These are phyloP conservation scores for Cladosporium colombiae DNA, from an alignment of 2,329 filamentous ascomycete species.

Conservation along the genomic window DNA sequence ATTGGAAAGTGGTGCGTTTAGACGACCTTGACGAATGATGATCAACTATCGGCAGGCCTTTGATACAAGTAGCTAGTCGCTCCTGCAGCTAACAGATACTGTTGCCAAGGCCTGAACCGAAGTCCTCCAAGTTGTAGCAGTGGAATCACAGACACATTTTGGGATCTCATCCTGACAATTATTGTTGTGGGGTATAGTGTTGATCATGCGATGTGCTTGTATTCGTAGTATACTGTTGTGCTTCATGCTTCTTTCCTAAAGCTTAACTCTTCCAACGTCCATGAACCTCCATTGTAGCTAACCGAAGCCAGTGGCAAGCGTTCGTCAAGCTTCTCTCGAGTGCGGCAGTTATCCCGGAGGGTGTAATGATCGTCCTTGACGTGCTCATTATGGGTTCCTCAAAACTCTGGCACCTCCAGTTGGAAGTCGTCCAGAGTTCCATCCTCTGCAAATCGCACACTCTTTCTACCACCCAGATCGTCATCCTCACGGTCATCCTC, in stretches of 20 bases:
- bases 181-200: neutral
- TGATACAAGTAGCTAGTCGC: neutral
- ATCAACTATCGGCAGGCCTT: neutral
- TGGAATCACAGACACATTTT: neutral
- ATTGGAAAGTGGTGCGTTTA: neutral
- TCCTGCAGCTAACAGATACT: neutral
- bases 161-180: neutral
- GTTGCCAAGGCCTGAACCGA: neutral
- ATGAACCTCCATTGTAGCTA: neutral
- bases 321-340: neutral
- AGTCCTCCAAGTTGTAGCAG: slow-evolving; percentile 5
- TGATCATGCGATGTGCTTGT: neutral
- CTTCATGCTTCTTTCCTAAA: neutral
- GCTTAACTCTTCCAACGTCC: neutral
- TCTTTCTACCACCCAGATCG: slow-evolving; percentile 5
- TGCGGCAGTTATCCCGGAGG: neutral
- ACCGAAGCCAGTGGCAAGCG: neutral
- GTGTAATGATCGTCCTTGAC: neutral
- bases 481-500: slow-evolving; percentile 26
- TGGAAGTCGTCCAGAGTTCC: slow-evolving; percentile 28
- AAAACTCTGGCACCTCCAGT: slow-evolving; percentile 18
- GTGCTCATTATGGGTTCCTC: neutral
- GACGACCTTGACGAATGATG: neutral
- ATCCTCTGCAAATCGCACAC: slow-evolving; percentile 16
- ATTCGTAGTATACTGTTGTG: neutral